Evolutionary conservation across 805 yeast genomes (phyloP), one percentile per base, ranked within the genome.

Genomic region (Isabelozyma gotoi): DNA sequence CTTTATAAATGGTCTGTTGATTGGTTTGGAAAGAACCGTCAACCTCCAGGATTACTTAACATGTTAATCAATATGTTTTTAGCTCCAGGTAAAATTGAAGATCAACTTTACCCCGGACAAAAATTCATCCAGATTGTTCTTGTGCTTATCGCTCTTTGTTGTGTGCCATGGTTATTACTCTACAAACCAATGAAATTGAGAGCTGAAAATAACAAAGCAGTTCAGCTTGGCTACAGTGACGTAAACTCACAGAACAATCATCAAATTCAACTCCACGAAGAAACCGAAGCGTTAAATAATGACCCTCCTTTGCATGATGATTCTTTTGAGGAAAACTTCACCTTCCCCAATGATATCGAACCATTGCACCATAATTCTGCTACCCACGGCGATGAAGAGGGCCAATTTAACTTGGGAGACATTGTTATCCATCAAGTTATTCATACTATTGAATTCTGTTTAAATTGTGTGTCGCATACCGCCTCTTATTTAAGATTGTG

Each of bases 401-500:
- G 77, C 15, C 78, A 69, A 36, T 84, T 83, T 56, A 78, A 84
- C 48, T 88, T 92, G 62, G 97, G 97, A 38, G 99, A 92, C 57
- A 81, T 94, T 27, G 85, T 92, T 84, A 92, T 92, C 55, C 97
- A 92, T 66, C 99, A 92, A 68, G 96, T 92, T 18, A 92, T 92
- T 55, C 97, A 94, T 66, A 94, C 99, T 8, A 92, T 92, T 62
- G 99, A 92, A 74, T 92, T 94, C 70, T 92, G 99, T 61, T 77
- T 92, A 60, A 94, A 94, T 68, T 88, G 97, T 74, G 96, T 92
- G 24, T 88, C 97, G n/a, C 99, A 92, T 65, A 92, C 99, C 2
- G 99, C 99, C 1, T 92, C 98, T 0, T 92, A 92, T 60, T 75
- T 92, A 54, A 87, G 99, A 68, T 73, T 92, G 52, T 92, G 99